Evolutionary conservation across 2,329 filamentous ascomycete species (phyloP).

Genomic region (Cryphonectria japonica): DNA sequence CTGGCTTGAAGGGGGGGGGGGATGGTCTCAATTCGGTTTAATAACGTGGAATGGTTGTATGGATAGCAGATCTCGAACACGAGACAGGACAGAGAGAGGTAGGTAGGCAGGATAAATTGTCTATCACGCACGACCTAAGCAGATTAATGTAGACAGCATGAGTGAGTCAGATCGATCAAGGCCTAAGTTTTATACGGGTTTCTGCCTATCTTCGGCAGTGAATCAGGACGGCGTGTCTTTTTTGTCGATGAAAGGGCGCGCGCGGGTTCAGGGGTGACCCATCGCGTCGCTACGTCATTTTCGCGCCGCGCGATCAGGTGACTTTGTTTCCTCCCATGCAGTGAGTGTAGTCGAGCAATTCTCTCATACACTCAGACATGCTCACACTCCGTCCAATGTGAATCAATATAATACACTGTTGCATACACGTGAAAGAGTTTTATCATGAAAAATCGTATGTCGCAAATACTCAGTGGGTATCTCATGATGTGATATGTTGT

Average conservation of each 20-base stretch:
- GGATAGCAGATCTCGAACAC: neutral
- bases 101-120: too few species aligned
- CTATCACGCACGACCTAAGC: neutral
- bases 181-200: neutral
- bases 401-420: neutral
- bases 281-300: conserved; percentile 12
- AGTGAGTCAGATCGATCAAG: neutral
- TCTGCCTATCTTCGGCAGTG: conserved; percentile 8
- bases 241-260: conserved; percentile 23
- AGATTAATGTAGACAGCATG: too few species aligned
- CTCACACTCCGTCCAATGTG: neutral
- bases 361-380: too few species aligned
- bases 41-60: neutral
- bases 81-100: too few species aligned
- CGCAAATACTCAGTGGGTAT: neutral
- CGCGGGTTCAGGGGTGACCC: conserved; percentile 5
- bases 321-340: neutral
- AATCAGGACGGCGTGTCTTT: conserved; percentile 28
- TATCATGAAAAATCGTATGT: neutral
- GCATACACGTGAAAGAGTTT: neutral
- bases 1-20: neutral
- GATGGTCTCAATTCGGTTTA: neutral
- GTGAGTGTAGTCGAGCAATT: too few species aligned
- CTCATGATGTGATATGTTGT: neutral
- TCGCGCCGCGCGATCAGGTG: conserved; percentile 12